A percentile compares a stretch with the other conserved stretches of the same genome.
Evolutionary conservation across 352 stramenopile species (phyloP).

Genomic region (Globisporangium abappressorium): DNA sequence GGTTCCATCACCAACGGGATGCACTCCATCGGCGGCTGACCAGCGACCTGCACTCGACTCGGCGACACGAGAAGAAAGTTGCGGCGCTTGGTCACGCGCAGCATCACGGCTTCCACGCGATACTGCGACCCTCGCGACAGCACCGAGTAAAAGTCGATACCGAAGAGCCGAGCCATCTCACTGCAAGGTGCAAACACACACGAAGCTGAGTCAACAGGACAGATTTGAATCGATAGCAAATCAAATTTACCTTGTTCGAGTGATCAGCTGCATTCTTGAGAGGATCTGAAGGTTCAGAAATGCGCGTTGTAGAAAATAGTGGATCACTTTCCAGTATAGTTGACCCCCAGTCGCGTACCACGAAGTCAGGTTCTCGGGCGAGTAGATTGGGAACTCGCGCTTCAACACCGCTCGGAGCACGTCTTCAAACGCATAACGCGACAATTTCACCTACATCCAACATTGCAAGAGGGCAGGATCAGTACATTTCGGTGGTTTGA

Average conservation of each 20-base stretch:
- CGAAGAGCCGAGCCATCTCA: constrained; percentile 92
- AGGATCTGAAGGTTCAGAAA: constrained; percentile 74
- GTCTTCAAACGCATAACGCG: constrained; percentile 77
- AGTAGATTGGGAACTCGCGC: constrained; percentile 61
- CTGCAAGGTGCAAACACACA: constrained; percentile 19
- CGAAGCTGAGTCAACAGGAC: background rate
- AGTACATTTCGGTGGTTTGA: background rate
- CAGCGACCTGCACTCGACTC: constrained; percentile 76
- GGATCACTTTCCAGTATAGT: constrained; percentile 51
- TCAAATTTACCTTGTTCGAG: constrained; percentile 52
- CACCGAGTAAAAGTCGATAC: constrained; percentile 94
- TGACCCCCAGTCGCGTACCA: constrained; percentile 50
- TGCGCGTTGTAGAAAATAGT: constrained; percentile 46
- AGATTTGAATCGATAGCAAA: too few relatives aligned
- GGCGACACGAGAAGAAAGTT: constrained; percentile 88
- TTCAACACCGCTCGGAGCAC: constrained; percentile 68
- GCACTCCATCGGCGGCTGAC: constrained; percentile 89
- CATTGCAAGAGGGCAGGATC: background rate
- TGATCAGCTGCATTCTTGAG: constrained; percentile 84
- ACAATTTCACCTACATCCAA: constrained; percentile 69
- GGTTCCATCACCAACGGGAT: constrained; percentile 96
- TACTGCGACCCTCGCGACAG: constrained; percentile 92
- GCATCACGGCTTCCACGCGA: constrained; percentile 91
- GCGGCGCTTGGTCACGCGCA: constrained; percentile 86
- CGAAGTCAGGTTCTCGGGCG: constrained; percentile 42